Evolutionary conservation across 371 early-diverging fungal genomes (phyloP), one percentile per base, ranked within the genome.

Genomic region (Mucor mucedo): DNA sequence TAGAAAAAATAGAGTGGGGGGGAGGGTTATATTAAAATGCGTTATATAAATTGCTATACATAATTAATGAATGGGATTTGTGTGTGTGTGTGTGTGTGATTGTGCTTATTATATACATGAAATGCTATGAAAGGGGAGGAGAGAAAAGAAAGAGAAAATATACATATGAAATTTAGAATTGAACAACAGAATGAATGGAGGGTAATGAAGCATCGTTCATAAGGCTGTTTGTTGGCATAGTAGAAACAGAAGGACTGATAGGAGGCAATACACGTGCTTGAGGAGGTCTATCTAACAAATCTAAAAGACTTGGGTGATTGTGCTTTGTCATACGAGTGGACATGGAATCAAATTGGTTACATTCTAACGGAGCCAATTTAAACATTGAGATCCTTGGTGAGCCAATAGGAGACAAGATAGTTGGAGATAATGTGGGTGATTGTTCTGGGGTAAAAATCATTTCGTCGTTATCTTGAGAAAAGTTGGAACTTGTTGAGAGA

Each of bases 261-360:
- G 82, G 82, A 52, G 82, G 82, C 30, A 82, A 52, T 11, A 74
- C 70, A 59, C 82, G 79, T n/a, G 81, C 79, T 42, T 77, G 71
- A 42, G 79, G 79, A n/a, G 82, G 82, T 28, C 73, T 69, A 14
- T 82, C 73, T 38, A 82, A 61, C 14, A 82, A 40, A 60, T 77
- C 77, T 57, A 77, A 50, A 4, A 82, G 52, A 54, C 76, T 65
- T 27, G 64, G 11, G 41, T 53, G 4, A 35, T 57, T 29, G 10
- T 35, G 39, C 1, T 33, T 33, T 35, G 52, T 40, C 11, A 40
- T 39, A 28, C 49, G 57, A 41, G 40, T 42, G 28, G 41, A 39
- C 27, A 42, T 35, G n/a, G 58, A 44, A 32, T 74, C 54, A 48
- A 66, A 35, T 50, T 65, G 59, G 14, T 69, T 70, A 33, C 71